Percentiles rank a stretch among this genome's conserved stretches.
phyloP scores from a whole-genome alignment of 768 basidiomycete species.

The Strobilomyces dryophilus region DNA sequence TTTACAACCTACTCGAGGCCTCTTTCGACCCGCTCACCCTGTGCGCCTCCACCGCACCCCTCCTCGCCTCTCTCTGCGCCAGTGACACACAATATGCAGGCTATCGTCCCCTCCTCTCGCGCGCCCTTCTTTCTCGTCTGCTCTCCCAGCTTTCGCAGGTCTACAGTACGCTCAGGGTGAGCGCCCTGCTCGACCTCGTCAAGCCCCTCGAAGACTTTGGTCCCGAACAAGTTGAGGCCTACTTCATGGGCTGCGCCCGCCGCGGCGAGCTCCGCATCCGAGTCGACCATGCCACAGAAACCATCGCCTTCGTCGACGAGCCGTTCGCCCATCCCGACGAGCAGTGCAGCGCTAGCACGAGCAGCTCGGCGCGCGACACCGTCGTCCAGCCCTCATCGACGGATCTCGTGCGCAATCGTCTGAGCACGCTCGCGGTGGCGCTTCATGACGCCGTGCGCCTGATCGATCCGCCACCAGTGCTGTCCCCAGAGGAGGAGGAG shows the following conservation, averaged over 20 bases:
- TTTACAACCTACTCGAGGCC: conserved; percentile 88
- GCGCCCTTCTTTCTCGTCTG: conserved; percentile 86
- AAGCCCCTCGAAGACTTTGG: conserved; percentile 61
- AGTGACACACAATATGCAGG: conserved; percentile 53
- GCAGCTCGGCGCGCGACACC: conserved; percentile 33
- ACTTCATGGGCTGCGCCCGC: conserved; percentile 88
- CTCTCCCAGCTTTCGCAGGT: conserved; percentile 90
- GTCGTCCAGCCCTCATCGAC: conserved; percentile 67
- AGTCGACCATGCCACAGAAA: conserved; percentile 84
- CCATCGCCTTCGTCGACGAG: conserved; percentile 81
- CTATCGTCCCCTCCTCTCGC: conserved; percentile 86
- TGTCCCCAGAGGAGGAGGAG: conserved; percentile 41
- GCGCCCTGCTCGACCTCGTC: conserved; percentile 73
- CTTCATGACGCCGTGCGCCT: conserved; percentile 66
- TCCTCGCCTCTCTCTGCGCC: conserved; percentile 59
- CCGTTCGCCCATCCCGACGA: conserved; percentile 50
- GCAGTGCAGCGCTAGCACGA: conserved; percentile 17
- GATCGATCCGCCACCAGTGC: conserved; percentile 43
- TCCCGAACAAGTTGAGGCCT: conserved; percentile 81
- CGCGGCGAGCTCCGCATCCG: conserved; percentile 82
- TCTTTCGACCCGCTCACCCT: conserved; percentile 91
- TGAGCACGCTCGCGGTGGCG: conserved; percentile 69
- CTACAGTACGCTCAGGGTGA: conserved; percentile 82
- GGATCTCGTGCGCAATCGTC: conserved; percentile 71
- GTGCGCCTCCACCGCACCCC: conserved; percentile 71